A percentile compares a stretch with the other conserved stretches of the same genome.
Evolutionary conservation across 2,329 filamentous ascomycete genomes (phyloP).

Genomic region (Penicillium sp.): DNA sequence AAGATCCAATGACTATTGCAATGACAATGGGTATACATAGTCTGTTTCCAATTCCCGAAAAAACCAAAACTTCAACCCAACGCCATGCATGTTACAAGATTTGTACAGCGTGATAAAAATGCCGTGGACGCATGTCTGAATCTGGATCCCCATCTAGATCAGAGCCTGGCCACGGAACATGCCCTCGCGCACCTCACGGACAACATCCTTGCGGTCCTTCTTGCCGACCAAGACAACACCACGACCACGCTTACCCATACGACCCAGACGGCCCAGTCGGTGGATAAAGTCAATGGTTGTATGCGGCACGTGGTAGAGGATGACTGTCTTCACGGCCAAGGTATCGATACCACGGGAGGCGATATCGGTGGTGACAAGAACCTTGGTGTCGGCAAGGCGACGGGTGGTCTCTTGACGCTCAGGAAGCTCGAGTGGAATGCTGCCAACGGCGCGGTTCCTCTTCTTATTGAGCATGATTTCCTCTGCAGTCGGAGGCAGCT

Average conservation of each 20-base stretch:
- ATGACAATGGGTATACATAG: conserved; percentile 16
- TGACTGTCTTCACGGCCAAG: conserved; percentile 80
- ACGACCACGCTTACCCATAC: conserved; percentile 85
- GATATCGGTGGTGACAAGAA: conserved; percentile 90
- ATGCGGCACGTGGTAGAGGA: conserved; percentile 96
- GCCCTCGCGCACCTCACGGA: conserved; percentile 84
- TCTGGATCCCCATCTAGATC: conserved; percentile 49
- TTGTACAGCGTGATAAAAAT: conserved; percentile 14
- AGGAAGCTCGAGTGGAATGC: conserved; percentile 42
- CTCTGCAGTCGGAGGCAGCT: conserved; percentile 35
- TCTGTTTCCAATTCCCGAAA: conserved; percentile 9
- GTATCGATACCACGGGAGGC: conserved; percentile 94
- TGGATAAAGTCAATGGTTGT: conserved; percentile 98
- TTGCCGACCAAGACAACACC: conserved; percentile 89
- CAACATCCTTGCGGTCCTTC: conserved; percentile 82
- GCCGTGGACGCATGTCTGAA: neutral
- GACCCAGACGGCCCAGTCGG: conserved; percentile 81
- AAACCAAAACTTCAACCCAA: conserved; percentile 13
- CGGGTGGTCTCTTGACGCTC: conserved; percentile 41
- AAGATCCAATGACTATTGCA: conserved; percentile 10
- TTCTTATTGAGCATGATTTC: conserved; percentile 34
- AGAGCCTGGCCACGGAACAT: conserved; percentile 79
- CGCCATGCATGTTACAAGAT: conserved; percentile 22
- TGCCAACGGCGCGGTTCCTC: conserved; percentile 32
- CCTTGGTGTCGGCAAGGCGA: conserved; percentile 71